A percentile compares a stretch with the other conserved stretches of the same genome.
phyloP scores from a whole-genome alignment of 179 eudicot species.

The Amaranthus tricolor region DNA sequence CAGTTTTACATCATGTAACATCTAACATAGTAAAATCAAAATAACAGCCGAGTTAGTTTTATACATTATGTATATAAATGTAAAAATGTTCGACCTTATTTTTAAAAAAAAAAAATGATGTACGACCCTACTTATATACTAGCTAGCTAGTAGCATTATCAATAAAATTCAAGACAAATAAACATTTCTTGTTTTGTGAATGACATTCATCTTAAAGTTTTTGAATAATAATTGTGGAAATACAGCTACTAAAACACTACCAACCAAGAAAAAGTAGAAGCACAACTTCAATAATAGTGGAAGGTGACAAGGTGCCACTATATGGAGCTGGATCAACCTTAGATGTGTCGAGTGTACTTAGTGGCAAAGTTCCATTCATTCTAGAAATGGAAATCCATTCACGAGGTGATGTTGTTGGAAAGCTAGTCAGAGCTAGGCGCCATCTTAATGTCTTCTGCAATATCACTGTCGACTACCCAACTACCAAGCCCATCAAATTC shows the following conservation, averaged over 20 bases:
- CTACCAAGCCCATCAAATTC: slow-evolving; percentile 71
- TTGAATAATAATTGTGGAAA: background rate
- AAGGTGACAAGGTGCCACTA: slow-evolving; percentile 74
- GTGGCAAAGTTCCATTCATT: slow-evolving; percentile 52
- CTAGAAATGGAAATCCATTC: slow-evolving; percentile 57
- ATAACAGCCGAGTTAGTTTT: too few relatives aligned
- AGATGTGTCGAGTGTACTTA: slow-evolving; percentile 32
- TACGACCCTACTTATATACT: background rate
- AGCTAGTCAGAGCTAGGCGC: slow-evolving; percentile 63
- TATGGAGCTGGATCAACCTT: slow-evolving; percentile 83
- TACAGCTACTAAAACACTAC: slow-evolving; percentile 68
- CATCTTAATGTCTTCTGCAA: slow-evolving; percentile 47
- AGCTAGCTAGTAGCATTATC: background rate
- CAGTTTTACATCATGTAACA: too few relatives aligned
- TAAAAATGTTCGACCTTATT: too few relatives aligned
- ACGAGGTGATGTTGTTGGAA: slow-evolving; percentile 75
- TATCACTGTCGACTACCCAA: slow-evolving; percentile 53
- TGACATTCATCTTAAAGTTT: background rate
- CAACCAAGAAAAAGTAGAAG: slow-evolving; percentile 78
- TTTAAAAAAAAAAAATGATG: too few relatives aligned
- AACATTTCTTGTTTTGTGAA: too few relatives aligned
- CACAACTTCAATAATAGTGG: slow-evolving; percentile 38
- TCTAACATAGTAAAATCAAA: too few relatives aligned
- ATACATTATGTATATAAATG: too few relatives aligned
- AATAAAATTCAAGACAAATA: too few relatives aligned